Evolutionary conservation across 805 yeast species (phyloP), one percentile per base, ranked within the genome.

Genomic region (Cephaloascus fragrans): DNA sequence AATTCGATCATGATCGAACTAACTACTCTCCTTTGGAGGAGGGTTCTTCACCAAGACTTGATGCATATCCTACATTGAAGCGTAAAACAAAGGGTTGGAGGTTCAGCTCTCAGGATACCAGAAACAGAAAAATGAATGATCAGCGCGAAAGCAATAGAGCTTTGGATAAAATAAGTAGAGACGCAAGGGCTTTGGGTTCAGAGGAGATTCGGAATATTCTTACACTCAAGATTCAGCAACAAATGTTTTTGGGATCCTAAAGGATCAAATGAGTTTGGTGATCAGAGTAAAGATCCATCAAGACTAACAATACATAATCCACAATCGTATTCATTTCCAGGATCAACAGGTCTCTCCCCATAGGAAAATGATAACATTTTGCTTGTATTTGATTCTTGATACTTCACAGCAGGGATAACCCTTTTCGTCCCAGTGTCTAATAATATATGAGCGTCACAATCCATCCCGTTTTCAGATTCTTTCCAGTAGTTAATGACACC

Each of bases 181-280:
- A 47, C 23, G 43, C 47, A 4, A 39, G 35, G 15, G 26, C 37
- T n/a, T 41, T 51, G 14, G 59, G 55, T 5, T 41, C 44, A 38
- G 35, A 39, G 12, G 55, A 47, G 15, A 26, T 53, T 4, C 48
- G 50, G 36, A 54, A 51, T 15, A 47, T 53, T 41, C 43, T 52
- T 37, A 40, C 50, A n/a, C 32, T 44, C 23, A 50, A 54, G 14
- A 37, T 44, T 4, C 57, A 55, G 40, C 41, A 42, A 35, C 44
- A 43, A 37, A 43, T 55, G 33, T 55, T 55, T 39, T 32, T 45
- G 10, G 44, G 26, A 18, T 38, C 37, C 33, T 14, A 40, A 23
- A 23, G 28, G 12, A 23, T 23, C 6, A 23, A 12, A 23, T 23
- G 28, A 8, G 10, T 23, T 12, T 23, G 6, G 28, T 23, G 6